phyloP scores from a whole-genome alignment of 495 filamentous ascomycete species.

The Aspergillus conjunctus region DNA sequence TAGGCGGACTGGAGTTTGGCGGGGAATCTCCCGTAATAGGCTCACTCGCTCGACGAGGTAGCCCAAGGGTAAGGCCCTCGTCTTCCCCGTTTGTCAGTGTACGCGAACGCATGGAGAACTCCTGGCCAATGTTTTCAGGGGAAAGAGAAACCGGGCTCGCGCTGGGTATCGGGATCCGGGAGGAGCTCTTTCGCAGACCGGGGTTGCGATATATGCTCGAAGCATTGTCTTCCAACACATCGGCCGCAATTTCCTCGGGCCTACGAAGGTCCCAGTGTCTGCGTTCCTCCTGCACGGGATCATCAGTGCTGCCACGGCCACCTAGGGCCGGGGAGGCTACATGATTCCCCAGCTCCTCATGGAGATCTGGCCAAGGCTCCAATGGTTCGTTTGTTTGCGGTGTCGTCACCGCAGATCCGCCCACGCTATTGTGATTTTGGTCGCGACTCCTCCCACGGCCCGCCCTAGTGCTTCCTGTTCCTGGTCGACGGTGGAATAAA shows the following conservation, averaged over 20 bases:
- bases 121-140: slow-evolving; percentile 64
- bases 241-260: slow-evolving; percentile 78
- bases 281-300: slow-evolving; percentile 35
- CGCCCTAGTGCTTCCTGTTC: slow-evolving; percentile 58
- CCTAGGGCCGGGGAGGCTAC: slow-evolving; percentile 48
- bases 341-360: slow-evolving; percentile 46
- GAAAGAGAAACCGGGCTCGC: slow-evolving; percentile 76
- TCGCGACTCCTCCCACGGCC: slow-evolving; percentile 58
- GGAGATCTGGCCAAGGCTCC: slow-evolving; percentile 43
- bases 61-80: slow-evolving; percentile 60
- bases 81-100: slow-evolving; percentile 58
- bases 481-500: slow-evolving; percentile 59
- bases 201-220: slow-evolving; percentile 46
- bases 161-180: slow-evolving; percentile 82
- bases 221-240: slow-evolving; percentile 57
- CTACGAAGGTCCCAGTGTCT: slow-evolving; percentile 71
- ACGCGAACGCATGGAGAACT: slow-evolving; percentile 68
- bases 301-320: slow-evolving; percentile 42
- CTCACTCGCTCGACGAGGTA: slow-evolving; percentile 70
- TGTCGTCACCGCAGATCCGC: slow-evolving; percentile 32
- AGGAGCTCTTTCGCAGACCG: slow-evolving; percentile 55
- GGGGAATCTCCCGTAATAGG: slow-evolving; percentile 60
- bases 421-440: slow-evolving; percentile 36
- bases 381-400: slow-evolving; percentile 34
- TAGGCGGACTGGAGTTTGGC: slow-evolving; percentile 53